Conservation (phyloP, 176 grass and related monocot species). For the Oryza punctata region DNA sequence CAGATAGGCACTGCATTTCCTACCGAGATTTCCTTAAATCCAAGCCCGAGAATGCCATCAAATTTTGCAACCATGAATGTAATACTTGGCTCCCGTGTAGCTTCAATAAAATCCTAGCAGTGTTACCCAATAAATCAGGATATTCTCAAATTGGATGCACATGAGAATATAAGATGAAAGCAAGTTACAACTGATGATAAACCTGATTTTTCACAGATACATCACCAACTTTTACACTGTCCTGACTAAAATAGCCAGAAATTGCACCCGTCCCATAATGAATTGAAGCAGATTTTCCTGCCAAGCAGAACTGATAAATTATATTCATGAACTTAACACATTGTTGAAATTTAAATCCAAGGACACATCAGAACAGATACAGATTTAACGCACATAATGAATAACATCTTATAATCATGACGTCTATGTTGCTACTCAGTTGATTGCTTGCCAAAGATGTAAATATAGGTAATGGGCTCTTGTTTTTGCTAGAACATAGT, state of each 20-base stretch:
- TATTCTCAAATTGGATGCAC: not conserved
- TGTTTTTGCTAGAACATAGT: not conserved
- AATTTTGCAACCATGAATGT: constrained; percentile 81
- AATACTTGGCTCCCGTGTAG: constrained; percentile 61
- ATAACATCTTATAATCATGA: not conserved
- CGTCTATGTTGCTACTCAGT: not conserved
- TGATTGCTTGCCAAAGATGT: not conserved
- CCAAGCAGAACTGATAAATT: constrained; percentile 18
- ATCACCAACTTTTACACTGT: constrained; percentile 72
- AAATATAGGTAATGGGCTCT: not conserved
- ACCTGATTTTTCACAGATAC: constrained; percentile 81
- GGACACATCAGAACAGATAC: not conserved
- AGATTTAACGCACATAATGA: not conserved
- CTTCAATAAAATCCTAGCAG: constrained; percentile 76
- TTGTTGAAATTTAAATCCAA: not conserved
- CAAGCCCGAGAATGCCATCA: constrained; percentile 91
- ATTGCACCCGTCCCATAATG: constrained; percentile 77
- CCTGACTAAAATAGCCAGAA: constrained; percentile 71
- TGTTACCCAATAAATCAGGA: constrained; percentile 9
- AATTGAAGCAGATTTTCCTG: constrained; percentile 69
- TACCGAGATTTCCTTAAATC: constrained; percentile 75
- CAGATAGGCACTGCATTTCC: constrained; percentile 61
- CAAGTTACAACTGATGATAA: not conserved
- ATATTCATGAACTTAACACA: constrained; percentile 1
- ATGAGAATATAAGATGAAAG: constrained; percentile 9